Percentiles rank a stretch among this genome's conserved stretches.
Conservation (phyloP, 129 eudicot genomes). For the Rutidosis leptorrhynchoides region DNA sequence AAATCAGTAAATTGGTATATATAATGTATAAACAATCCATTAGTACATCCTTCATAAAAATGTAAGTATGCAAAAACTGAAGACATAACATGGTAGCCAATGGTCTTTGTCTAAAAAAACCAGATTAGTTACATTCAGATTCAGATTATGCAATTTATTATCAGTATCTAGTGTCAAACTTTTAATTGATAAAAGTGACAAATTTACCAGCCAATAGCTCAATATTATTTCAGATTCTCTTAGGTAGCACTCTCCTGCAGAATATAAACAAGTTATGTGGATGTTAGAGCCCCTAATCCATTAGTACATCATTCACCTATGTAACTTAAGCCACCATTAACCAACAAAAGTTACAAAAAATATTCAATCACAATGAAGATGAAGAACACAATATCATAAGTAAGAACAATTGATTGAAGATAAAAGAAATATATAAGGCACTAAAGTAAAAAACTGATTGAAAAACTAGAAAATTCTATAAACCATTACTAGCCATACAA, state of each 20-base stretch:
- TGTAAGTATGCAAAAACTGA: too few species aligned
- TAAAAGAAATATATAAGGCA: neutral
- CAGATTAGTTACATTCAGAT: too few species aligned
- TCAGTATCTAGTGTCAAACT: neutral
- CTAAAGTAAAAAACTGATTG: conserved; percentile 16
- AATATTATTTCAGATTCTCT: neutral
- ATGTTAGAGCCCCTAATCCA: neutral
- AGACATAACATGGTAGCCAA: too few species aligned
- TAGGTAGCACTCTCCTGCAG: neutral
- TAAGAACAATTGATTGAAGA: neutral
- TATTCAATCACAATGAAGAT: neutral
- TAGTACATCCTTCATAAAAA: too few species aligned
- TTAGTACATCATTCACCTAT: neutral
- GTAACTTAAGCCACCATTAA: neutral
- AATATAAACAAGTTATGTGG: neutral
- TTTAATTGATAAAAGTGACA: neutral
- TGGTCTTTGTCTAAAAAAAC: too few species aligned
- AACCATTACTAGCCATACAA: conserved; percentile 34
- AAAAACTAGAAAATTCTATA: conserved; percentile 33
- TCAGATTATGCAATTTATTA: too few species aligned
- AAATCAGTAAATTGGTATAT: too few species aligned
- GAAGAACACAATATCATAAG: conserved; percentile 12
- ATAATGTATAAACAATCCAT: too few species aligned
- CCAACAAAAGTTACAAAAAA: neutral
- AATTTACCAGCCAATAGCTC: conserved; percentile 16